A percentile compares a stretch with the other conserved stretches of the same genome.
phyloP scores from a whole-genome alignment of 2,329 filamentous ascomycete species.

The Elsinoe australis region DNA sequence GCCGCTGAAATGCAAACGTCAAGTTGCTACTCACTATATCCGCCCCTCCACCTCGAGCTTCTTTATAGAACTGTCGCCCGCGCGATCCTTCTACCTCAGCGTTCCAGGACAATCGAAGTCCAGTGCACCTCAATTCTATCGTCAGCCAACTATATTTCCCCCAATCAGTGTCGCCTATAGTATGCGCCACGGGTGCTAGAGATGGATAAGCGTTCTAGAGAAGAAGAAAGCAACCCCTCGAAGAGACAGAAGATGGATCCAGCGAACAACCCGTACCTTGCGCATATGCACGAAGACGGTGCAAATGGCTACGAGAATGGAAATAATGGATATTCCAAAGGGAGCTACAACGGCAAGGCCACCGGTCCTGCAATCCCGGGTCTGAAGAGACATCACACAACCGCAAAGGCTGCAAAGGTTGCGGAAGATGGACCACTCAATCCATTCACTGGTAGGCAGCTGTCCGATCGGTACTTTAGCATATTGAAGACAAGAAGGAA shows the following conservation, averaged over 20 bases:
- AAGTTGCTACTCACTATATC: not conserved
- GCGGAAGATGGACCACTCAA: slow-evolving; percentile 77
- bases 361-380: slow-evolving; percentile 40
- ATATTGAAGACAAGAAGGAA: slow-evolving; percentile 79
- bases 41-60: too few species aligned
- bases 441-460: slow-evolving; percentile 70
- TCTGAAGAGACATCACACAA: slow-evolving; percentile 73
- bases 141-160: too few species aligned
- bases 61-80: too few species aligned
- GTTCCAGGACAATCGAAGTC: too few species aligned
- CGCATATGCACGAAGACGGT: slow-evolving; percentile 65
- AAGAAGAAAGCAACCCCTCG: slow-evolving; percentile 42
- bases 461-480: slow-evolving; percentile 79
- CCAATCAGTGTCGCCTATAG: not conserved
- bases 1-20: not conserved
- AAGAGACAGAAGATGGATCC: slow-evolving; percentile 54
- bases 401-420: slow-evolving; percentile 61
- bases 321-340: slow-evolving; percentile 26
- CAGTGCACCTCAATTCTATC: too few species aligned
- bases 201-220: slow-evolving; percentile 52
- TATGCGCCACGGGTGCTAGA: slow-evolving; percentile 12
- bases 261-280: slow-evolving; percentile 75
- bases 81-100: not conserved
- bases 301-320: slow-evolving; percentile 27
- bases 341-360: slow-evolving; percentile 26